A percentile compares a stretch with the other conserved stretches of the same genome.
These are phyloP conservation scores for Pyrenophora tritici-repentis DNA, from an alignment of 2,329 filamentous ascomycete genomes.

Conservation along the genomic window DNA sequence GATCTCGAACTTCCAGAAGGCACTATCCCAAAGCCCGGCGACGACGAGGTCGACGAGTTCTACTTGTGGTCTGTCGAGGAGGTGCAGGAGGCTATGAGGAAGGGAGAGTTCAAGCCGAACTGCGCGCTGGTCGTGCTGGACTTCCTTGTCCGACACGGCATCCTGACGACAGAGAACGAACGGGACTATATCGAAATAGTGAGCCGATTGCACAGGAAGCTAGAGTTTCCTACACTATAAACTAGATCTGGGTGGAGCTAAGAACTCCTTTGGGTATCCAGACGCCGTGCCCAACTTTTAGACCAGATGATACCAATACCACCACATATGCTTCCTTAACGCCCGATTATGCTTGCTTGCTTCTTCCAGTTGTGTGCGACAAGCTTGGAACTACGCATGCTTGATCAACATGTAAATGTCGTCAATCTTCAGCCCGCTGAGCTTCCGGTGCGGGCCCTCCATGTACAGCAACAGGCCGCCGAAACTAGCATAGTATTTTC, in stretches of 20 bases:
- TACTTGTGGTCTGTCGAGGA: conserved; percentile 77
- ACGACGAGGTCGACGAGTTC: conserved; percentile 89
- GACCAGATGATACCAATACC: conserved; percentile 36
- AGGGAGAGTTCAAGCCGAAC: conserved; percentile 88
- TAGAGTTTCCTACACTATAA: conserved; percentile 70
- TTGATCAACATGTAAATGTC: conserved; percentile 92
- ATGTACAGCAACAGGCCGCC: conserved; percentile 89
- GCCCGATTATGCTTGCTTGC: conserved; percentile 37
- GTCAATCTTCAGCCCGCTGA: conserved; percentile 88
- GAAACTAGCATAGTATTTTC: conserved; percentile 93
- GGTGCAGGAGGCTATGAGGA: conserved; percentile 69
- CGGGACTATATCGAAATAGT: conserved; percentile 76
- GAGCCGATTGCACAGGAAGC: conserved; percentile 72
- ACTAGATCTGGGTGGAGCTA: conserved; percentile 14
- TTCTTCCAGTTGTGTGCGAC: conserved; percentile 7
- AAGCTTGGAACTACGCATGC: conserved; percentile 64
- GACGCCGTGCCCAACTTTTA: conserved; percentile 36
- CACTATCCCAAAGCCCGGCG: conserved; percentile 74
- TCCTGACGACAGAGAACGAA: conserved; percentile 80
- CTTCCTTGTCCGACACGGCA: conserved; percentile 85
- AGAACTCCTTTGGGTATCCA: conserved; percentile 38
- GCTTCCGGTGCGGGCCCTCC: conserved; percentile 93
- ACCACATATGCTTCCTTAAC: conserved; percentile 32
- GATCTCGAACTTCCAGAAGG: conserved; percentile 77
- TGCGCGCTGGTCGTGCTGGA: conserved; percentile 83